Conservation (phyloP, 257 asterid species). For the Penstemon newberryi region DNA sequence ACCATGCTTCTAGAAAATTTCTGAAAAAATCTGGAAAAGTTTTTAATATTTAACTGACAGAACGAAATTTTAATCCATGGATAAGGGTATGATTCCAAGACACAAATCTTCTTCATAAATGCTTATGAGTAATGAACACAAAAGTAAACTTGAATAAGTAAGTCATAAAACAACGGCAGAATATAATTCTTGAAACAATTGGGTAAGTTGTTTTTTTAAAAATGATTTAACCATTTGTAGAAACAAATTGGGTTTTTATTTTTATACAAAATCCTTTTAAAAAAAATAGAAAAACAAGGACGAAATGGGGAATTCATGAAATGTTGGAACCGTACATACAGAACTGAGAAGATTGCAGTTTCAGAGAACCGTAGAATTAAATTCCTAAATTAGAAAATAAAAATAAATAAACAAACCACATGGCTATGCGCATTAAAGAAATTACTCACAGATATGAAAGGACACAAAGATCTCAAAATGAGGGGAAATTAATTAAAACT, state of each 20-base stretch:
- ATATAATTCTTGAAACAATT: conserved; percentile 13
- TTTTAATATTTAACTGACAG: too few species aligned
- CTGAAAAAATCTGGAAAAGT: too few species aligned
- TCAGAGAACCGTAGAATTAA: conserved; percentile 31
- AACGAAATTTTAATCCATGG: neutral
- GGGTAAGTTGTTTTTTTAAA: neutral
- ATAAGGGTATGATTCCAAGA: conserved; percentile 20
- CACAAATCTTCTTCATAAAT: conserved; percentile 13
- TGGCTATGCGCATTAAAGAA: conserved; percentile 19
- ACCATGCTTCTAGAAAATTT: too few species aligned
- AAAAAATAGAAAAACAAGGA: conserved; percentile 34
- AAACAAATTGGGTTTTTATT: conserved; percentile 11
- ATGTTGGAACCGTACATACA: conserved; percentile 39
- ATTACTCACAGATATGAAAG: conserved; percentile 10
- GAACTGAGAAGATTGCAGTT: conserved; percentile 28
- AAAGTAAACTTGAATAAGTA: neutral
- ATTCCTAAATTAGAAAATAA: conserved; percentile 31
- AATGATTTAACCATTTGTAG: conserved; percentile 25
- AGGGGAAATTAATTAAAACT: neutral
- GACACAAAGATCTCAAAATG: conserved; percentile 28
- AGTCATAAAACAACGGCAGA: neutral
- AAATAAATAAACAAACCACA: conserved; percentile 12
- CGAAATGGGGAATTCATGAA: conserved; percentile 48
- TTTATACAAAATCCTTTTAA: conserved; percentile 10
- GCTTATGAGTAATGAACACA: neutral